Conservation (phyloP, 2,329 filamentous ascomycete genomes). For the Clathrospora elynae region DNA sequence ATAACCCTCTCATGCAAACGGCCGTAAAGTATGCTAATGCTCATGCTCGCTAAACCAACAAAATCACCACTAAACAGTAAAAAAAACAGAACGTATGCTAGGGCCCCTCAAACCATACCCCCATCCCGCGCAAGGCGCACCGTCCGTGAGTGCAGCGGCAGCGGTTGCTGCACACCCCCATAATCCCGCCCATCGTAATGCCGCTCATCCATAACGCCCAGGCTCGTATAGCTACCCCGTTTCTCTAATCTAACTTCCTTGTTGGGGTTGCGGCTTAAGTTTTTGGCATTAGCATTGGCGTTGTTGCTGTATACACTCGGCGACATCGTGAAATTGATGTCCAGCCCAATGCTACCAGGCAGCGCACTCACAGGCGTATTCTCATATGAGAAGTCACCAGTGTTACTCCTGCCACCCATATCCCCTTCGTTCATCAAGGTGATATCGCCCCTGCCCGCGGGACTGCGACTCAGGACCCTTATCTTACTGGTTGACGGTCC, state of each 20-base stretch:
- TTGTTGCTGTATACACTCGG: not conserved
- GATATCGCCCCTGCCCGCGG: not conserved
- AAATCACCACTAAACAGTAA: too few species aligned
- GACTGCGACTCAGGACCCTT: not conserved
- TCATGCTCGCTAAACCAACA: too few species aligned
- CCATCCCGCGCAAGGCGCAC: too few species aligned
- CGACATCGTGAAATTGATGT: conserved; percentile 3
- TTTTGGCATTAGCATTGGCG: too few species aligned
- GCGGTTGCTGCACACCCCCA: too few species aligned
- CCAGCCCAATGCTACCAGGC: not conserved
- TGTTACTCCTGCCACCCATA: not conserved
- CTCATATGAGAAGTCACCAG: conserved; percentile 11
- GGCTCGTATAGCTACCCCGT: conserved; percentile 2
- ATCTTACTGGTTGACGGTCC: not conserved
- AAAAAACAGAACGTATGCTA: too few species aligned
- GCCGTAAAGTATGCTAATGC: too few species aligned
- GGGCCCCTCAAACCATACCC: too few species aligned
- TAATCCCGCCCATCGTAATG: too few species aligned
- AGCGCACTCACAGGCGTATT: conserved; percentile 9
- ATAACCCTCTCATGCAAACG: too few species aligned
- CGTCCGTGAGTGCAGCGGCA: too few species aligned
- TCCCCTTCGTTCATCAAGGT: conserved; percentile 2
- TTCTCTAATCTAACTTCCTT: not conserved
- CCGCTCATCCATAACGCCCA: conserved; percentile 3
- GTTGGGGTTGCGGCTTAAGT: not conserved